Evolutionary conservation across 2,329 filamentous ascomycete species (phyloP).

Genomic region (Xylaria sp.): DNA sequence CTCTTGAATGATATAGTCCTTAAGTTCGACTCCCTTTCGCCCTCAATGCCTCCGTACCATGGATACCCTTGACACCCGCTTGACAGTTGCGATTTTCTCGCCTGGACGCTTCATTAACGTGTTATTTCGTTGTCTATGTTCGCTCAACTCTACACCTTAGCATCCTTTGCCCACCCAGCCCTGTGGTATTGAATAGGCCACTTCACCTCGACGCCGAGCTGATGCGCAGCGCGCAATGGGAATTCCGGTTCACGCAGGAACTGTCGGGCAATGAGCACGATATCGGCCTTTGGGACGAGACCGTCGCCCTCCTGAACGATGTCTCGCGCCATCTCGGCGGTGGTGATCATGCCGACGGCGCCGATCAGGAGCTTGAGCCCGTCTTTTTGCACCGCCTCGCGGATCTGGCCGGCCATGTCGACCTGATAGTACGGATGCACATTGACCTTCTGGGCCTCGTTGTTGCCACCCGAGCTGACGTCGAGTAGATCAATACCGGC

Average conservation of each 20-base stretch:
- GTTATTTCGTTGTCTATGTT: neutral
- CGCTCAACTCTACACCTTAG: conserved; percentile 33
- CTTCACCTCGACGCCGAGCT: conserved; percentile 72
- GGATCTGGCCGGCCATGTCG: conserved; percentile 72
- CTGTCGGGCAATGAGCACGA: conserved; percentile 75
- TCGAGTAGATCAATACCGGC: conserved; percentile 84
- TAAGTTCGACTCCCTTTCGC: neutral
- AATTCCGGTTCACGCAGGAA: conserved; percentile 85
- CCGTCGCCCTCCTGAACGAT: conserved; percentile 58
- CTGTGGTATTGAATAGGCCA: conserved; percentile 71
- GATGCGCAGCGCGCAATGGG: conserved; percentile 73
- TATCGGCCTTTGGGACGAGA: conserved; percentile 61
- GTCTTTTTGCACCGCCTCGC: conserved; percentile 63
- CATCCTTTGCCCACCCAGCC: conserved; percentile 41
- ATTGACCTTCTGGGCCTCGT: conserved; percentile 64
- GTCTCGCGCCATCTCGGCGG: conserved; percentile 68
- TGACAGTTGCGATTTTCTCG: neutral
- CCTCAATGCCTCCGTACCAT: neutral
- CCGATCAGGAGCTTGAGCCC: conserved; percentile 66
- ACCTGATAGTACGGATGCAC: conserved; percentile 73
- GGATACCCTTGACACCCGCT: neutral
- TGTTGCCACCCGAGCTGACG: conserved; percentile 77
- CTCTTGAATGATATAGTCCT: neutral
- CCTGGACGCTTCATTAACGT: neutral
- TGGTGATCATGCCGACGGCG: conserved; percentile 75